Evolutionary conservation across 306 rosid genomes (phyloP).

Genomic region (Medicago arabica): DNA sequence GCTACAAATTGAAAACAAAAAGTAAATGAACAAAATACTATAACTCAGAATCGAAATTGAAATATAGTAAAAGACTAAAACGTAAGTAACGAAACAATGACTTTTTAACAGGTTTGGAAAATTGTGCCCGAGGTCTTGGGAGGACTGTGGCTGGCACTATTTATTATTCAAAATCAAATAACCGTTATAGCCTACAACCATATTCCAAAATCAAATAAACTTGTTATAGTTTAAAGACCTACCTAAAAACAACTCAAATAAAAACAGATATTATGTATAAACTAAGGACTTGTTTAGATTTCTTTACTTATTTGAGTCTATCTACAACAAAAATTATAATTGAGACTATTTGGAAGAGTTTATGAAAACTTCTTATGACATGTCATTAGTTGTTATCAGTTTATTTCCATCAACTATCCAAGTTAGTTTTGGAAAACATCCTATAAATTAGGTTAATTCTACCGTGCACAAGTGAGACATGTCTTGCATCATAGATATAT

Average conservation of each 20-base stretch:
- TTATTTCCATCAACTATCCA: background rate
- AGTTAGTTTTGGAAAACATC: background rate
- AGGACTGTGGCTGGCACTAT: background rate
- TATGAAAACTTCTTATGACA: background rate
- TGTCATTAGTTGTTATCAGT: no score
- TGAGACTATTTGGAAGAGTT: background rate
- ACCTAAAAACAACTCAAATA: background rate
- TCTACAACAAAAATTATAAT: background rate
- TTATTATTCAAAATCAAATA: no score
- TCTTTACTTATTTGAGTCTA: no score
- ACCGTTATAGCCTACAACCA: background rate
- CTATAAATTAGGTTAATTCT: no score
- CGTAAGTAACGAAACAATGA: background rate
- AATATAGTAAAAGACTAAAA: background rate
- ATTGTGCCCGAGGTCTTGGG: background rate
- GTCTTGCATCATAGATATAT: no score
- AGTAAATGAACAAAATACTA: background rate
- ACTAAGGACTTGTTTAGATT: no score
- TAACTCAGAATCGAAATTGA: background rate
- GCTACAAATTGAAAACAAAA: constrained; percentile 49
- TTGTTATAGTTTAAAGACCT: background rate
- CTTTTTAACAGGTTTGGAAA: background rate
- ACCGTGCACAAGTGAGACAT: no score
- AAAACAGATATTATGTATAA: background rate
- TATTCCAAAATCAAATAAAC: background rate